These are phyloP conservation scores for Mycosphaerella sp. DNA, from an alignment of 2,329 filamentous ascomycete genomes.

Conservation along the genomic window DNA sequence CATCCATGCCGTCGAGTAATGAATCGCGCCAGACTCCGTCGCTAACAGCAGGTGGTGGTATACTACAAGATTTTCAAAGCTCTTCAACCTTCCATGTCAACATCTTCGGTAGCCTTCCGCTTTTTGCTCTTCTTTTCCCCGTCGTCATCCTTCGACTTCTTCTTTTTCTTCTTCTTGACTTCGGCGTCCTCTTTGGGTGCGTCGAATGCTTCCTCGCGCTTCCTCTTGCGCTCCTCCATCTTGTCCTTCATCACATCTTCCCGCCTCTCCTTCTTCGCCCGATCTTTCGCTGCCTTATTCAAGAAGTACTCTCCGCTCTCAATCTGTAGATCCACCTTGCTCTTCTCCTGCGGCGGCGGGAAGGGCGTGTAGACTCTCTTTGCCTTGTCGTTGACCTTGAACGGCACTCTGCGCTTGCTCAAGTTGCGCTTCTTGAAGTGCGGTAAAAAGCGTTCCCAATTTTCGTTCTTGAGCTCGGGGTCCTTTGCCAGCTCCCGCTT, in stretches of 20 bases:
- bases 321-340: slow-evolving; percentile 97
- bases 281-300: slow-evolving; percentile 84
- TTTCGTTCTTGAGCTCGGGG: slow-evolving; percentile 76
- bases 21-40: slow-evolving; percentile 7
- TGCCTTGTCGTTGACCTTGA: slow-evolving; percentile 82
- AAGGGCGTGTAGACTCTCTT: slow-evolving; percentile 97
- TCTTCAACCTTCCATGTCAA: slow-evolving; percentile 25
- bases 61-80: not conserved
- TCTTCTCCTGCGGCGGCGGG: slow-evolving; percentile 94
- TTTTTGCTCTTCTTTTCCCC: slow-evolving; percentile 42
- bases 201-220: slow-evolving; percentile 78
- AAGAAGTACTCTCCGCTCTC: slow-evolving; percentile 97
- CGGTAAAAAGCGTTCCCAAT: slow-evolving; percentile 92
- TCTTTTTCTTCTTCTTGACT: slow-evolving; percentile 40
- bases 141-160: slow-evolving; percentile 48
- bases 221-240: slow-evolving; percentile 80
- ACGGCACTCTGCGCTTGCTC: slow-evolving; percentile 72
- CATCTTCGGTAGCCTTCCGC: slow-evolving; percentile 28
- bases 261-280: slow-evolving; percentile 69
- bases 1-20: not conserved
- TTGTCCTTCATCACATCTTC: slow-evolving; percentile 79
- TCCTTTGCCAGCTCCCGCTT: slow-evolving; percentile 88
- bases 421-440: slow-evolving; percentile 95
- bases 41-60: slow-evolving; percentile 5
- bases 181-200: slow-evolving; percentile 70